Evolutionary conservation across 2,329 filamentous ascomycete species (phyloP).

Genomic region (Fusarium tricinctum): DNA sequence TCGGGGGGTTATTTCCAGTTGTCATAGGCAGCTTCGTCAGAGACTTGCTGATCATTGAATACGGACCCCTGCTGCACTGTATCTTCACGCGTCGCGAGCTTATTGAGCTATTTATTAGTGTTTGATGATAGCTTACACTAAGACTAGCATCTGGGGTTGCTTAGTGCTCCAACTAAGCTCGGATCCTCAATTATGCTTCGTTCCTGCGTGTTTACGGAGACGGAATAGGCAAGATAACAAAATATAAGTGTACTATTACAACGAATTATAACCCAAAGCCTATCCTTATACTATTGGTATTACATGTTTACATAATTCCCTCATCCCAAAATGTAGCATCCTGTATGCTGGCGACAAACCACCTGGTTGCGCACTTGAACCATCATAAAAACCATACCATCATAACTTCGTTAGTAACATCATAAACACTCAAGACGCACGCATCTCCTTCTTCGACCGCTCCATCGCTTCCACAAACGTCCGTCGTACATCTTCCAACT

Average conservation of each 20-base stretch:
- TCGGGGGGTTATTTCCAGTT: constrained; percentile 19
- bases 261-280: constrained; percentile 3
- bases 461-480: constrained; percentile 32
- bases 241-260: constrained; percentile 13
- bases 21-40: constrained; percentile 27
- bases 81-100: constrained; percentile 25
- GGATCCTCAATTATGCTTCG: constrained; percentile 19
- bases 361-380: constrained; percentile 3
- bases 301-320: constrained; percentile 6
- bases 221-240: not conserved
- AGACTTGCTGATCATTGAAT: constrained; percentile 11
- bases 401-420: constrained; percentile 28
- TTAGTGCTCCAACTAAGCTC: constrained; percentile 21
- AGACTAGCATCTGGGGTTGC: constrained; percentile 16
- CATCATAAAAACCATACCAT: constrained; percentile 28
- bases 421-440: constrained; percentile 12
- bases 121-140: constrained; percentile 20
- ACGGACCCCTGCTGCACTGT: constrained; percentile 14
- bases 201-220: constrained; percentile 17
- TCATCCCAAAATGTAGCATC: not conserved
- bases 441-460: constrained; percentile 32
- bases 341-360: constrained; percentile 14
- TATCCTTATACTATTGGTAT: constrained; percentile 12
- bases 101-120: constrained; percentile 17
- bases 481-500: constrained; percentile 30